Base-by-base conservation (phyloP, 2,329 filamentous ascomycete genomes). In the Gremmenia infestans region DNA sequence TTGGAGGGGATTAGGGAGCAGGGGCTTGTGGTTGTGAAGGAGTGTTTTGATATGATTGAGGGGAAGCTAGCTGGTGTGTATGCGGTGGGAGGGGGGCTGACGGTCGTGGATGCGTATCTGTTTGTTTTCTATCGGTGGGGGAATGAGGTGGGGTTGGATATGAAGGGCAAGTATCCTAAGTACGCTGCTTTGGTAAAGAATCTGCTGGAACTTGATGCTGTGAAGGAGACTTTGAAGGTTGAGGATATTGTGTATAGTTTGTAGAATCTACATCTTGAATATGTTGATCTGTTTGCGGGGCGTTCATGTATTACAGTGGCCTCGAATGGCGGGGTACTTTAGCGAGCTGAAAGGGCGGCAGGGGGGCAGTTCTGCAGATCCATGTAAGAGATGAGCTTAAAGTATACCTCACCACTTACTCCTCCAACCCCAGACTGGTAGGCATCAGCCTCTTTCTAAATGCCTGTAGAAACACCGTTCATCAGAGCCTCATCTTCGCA, bases 51-150 rank as follows among this genome's bases (percentile, higher is more conserved):
- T 14, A 53, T 52, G 14, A 63, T 71, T 39, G 68, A 72, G 22
- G 46, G 50, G 8, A 64, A 61, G 48, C 47, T 71, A 45, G 48
- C 32, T 5, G 62, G 58, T 11, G 19, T 57, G 5, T 52, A 66
- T 59, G 67, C 68, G 1, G 65, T 71, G 17, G 68, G 68, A 2
- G 56, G 59, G 12, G 15, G n/a, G 6, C 62, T 73, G 17, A 73
- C 71, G 5, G 70, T 61, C 11, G 71, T 70, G 6, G 71, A 73
- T 63, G 53, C 66, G 7, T 71, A 66, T 59, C 54, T 73, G 45
- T 67, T 68, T 54, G 62, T 70, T 7, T 68, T 72, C 43, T 71
- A 68, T 59, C 58, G 66, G 5, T 72, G 71, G 71, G 70, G 62
- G 1, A 48, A 43, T 28, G 35, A 35, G 12, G 17, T 52, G 35